Base-by-base conservation (phyloP, 2,329 filamentous ascomycete species). In the Metarhizium guizhouense region DNA sequence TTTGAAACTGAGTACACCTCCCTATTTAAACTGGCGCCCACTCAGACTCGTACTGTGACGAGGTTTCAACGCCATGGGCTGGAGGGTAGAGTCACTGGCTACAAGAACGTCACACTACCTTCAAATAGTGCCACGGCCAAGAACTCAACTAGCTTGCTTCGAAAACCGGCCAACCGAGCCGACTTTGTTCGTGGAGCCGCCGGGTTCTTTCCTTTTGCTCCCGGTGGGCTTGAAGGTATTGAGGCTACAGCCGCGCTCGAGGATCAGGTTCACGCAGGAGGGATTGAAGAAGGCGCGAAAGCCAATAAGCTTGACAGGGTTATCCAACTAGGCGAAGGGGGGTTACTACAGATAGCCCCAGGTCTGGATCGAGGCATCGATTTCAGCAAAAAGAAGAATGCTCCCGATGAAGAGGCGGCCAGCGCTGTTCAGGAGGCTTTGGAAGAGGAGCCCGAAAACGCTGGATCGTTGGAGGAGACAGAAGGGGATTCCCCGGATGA, bases 171-270 rank as follows among this genome's bases (percentile, higher is more conserved):
- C 14, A 86, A 84, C 56, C 83, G 89, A 59, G 90, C 89, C 34
- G 92, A 97, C 52, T 96, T 97, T 70, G 92, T 97, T 13, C 82
- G 93, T 58, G 94, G 94, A 14, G 92, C 88, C 40, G 90, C 92
- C 7, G 93, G 93, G 0, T 96, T 95, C 74, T 95, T 96, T 57
- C 93, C 93, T 0, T 96, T 97, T 72, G 87, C 91, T 0, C 93
- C 93, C 0, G 92, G 92, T 55, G 94, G 94, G 1, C 72, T 97
- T 14, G 92, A 96, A 58, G 84, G 85, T 2, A 87, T 96, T 25
- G 89, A 95, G 68, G 88, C 89, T 2, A 86, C 91, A 10, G 90
- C 92, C 32, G 89, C 88, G 4, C 77, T 90, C 53, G 93, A 96
- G 67, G 88, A 91, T 51, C 85, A 93, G 64, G 77, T 84, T 40